Evolutionary conservation across 1,284 basidiomycete genomes (phyloP).

Genomic region (Heliocybe sulcata): DNA sequence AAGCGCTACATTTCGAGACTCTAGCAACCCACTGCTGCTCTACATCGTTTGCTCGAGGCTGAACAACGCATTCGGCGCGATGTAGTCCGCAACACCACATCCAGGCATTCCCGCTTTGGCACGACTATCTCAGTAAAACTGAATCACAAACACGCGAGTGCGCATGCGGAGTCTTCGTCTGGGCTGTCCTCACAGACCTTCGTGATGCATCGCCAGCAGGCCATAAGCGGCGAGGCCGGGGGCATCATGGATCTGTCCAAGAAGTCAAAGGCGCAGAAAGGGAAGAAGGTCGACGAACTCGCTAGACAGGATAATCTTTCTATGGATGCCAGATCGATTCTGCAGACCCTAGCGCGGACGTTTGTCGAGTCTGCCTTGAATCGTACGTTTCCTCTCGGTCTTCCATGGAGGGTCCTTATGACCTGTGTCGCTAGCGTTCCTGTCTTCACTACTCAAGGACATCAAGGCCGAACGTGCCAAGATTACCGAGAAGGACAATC

Average conservation of each 20-base stretch:
- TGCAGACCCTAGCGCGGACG: slow-evolving; percentile 62
- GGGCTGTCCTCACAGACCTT: slow-evolving; percentile 36
- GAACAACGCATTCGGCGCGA: slow-evolving; percentile 62
- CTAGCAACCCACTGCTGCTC: slow-evolving; percentile 60
- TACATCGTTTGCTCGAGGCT: slow-evolving; percentile 64
- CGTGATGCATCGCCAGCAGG: slow-evolving; percentile 81
- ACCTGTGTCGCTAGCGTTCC: slow-evolving; percentile 52
- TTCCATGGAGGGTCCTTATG: slow-evolving; percentile 1
- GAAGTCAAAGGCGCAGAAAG: slow-evolving; percentile 52
- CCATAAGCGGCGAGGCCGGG: slow-evolving; percentile 69
- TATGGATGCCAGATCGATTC: slow-evolving; percentile 57
- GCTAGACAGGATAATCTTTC: slow-evolving; percentile 67
- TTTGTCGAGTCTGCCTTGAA: slow-evolving; percentile 85
- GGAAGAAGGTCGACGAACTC: slow-evolving; percentile 68
- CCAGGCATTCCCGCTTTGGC: slow-evolving; percentile 89
- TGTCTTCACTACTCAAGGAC: slow-evolving; percentile 81
- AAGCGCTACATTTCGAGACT: slow-evolving; percentile 4
- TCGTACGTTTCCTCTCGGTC: slow-evolving; percentile 40
- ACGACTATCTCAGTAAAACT: slow-evolving; percentile 80
- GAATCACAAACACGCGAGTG: slow-evolving; percentile 44
- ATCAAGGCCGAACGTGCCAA: slow-evolving; percentile 88
- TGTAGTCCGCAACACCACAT: slow-evolving; percentile 53
- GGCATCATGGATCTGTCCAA: slow-evolving; percentile 77
- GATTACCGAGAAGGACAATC: slow-evolving; percentile 85
- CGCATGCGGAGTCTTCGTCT: slow-evolving; percentile 10